Evolutionary conservation across 2,329 filamentous ascomycete genomes (phyloP).

Genomic region (Onygenales sp.): DNA sequence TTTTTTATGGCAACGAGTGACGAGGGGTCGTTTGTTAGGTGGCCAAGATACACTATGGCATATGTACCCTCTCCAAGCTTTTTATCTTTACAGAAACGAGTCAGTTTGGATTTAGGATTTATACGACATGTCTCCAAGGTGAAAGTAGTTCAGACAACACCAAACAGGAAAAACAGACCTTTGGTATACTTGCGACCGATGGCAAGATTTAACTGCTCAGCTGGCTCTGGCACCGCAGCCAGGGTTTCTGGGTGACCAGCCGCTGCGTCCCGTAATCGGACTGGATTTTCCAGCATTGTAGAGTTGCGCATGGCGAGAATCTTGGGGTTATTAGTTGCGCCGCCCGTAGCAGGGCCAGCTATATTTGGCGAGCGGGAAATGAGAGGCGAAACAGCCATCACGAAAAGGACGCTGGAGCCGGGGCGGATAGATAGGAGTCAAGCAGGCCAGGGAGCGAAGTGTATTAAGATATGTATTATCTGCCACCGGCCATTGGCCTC

Average conservation of each 20-base stretch:
- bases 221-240: slow-evolving; percentile 31
- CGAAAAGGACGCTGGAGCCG: neutral
- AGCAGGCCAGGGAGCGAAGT: too few species aligned
- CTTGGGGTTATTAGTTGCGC: slow-evolving; percentile 25
- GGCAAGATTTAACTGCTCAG: slow-evolving; percentile 73
- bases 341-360: slow-evolving; percentile 20
- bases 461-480: too few species aligned
- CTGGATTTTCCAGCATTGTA: slow-evolving; percentile 5
- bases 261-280: neutral
- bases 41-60: slow-evolving; percentile 85
- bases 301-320: slow-evolving; percentile 24
- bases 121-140: slow-evolving; percentile 1
- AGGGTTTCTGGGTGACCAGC: neutral
- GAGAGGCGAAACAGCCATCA: slow-evolving; percentile 36
- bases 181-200: slow-evolving; percentile 86
- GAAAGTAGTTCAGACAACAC: slow-evolving; percentile 5
- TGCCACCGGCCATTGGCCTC: too few species aligned
- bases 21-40: slow-evolving; percentile 61
- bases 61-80: slow-evolving; percentile 96
- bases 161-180: slow-evolving; percentile 40
- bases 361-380: slow-evolving; percentile 27
- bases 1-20: slow-evolving; percentile 63
- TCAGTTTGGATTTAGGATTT: neutral
- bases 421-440: too few species aligned
- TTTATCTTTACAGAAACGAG: slow-evolving; percentile 47